Percentiles rank a stretch among this genome's conserved stretches.
Evolutionary conservation across 1,139 yeast species (phyloP).

Genomic region (Nakaseomyces glabratus): DNA sequence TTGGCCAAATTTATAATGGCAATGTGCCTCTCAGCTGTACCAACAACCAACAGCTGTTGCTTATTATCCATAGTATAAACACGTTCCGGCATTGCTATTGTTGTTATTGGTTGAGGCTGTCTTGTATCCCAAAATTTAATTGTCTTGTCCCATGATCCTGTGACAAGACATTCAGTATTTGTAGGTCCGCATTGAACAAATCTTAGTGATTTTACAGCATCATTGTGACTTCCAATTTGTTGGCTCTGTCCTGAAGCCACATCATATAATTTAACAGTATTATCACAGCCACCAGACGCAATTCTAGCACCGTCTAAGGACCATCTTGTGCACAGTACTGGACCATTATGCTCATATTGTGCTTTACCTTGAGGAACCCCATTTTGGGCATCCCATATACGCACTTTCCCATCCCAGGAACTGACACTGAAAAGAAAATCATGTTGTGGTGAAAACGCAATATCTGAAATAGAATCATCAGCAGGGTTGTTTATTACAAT

Average conservation of each 20-base stretch:
- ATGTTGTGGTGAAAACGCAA: conserved; percentile 87
- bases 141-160: conserved; percentile 97
- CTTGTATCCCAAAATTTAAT: conserved; percentile 75
- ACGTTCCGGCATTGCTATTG: conserved; percentile 78
- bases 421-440: conserved; percentile 69
- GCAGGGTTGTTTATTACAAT: conserved; percentile 77
- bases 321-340: conserved; percentile 79
- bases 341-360: conserved; percentile 80
- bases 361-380: conserved; percentile 75
- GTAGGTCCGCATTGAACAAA: conserved; percentile 77
- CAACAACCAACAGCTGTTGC: conserved; percentile 77
- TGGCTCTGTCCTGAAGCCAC: conserved; percentile 71
- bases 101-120: conserved; percentile 74
- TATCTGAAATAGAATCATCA: conserved; percentile 81
- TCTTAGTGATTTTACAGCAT: conserved; percentile 66
- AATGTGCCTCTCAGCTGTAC: conserved; percentile 84
- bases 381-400: conserved; percentile 79
- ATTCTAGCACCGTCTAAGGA: conserved; percentile 79
- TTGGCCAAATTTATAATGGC: conserved; percentile 68
- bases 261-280: conserved; percentile 78
- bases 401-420: conserved; percentile 92
- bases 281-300: conserved; percentile 88
- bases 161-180: conserved; percentile 74
- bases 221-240: conserved; percentile 82
- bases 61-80: conserved; percentile 84